Evolutionary conservation across 805 yeast species (phyloP).

Genomic region (Kluyveromyces siamensis): DNA sequence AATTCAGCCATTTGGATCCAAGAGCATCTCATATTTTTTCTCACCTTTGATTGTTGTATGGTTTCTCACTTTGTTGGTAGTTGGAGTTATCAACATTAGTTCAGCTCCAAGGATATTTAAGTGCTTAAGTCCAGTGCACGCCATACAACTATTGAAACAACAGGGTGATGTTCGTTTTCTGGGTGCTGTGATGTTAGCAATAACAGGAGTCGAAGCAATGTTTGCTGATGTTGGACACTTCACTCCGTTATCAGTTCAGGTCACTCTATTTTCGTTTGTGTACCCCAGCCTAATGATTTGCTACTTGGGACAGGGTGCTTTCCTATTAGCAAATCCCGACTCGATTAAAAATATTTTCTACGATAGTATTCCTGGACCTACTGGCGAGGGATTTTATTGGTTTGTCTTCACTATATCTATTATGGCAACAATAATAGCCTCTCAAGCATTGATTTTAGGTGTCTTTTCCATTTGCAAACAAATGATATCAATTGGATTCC

Average conservation of each 20-base stretch:
- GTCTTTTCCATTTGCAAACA: slow-evolving; percentile 39
- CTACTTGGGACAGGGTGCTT: slow-evolving; percentile 45
- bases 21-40: slow-evolving; percentile 37
- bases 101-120: slow-evolving; percentile 36
- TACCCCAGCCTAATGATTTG: slow-evolving; percentile 44
- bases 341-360: no score
- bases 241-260: slow-evolving; percentile 40
- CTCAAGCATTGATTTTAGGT: slow-evolving; percentile 50
- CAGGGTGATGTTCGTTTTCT: slow-evolving; percentile 35
- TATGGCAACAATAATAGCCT: slow-evolving; percentile 47
- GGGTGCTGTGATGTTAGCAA: slow-evolving; percentile 43
- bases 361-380: no score
- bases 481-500: slow-evolving; percentile 33
- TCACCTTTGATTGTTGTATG: slow-evolving; percentile 49
- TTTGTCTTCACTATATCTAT: slow-evolving; percentile 43
- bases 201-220: slow-evolving; percentile 58
- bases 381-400: slow-evolving; percentile 40
- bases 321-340: no score
- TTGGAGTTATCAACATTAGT: slow-evolving; percentile 40
- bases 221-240: slow-evolving; percentile 56
- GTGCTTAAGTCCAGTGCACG: slow-evolving; percentile 44
- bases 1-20: slow-evolving; percentile 43
- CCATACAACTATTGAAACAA: slow-evolving; percentile 34
- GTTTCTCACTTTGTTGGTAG: slow-evolving; percentile 36
- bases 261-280: slow-evolving; percentile 38